These are phyloP conservation scores for Linnemannia hyalina DNA, from an alignment of 192 early-diverging fungal species.

Conservation along the genomic window DNA sequence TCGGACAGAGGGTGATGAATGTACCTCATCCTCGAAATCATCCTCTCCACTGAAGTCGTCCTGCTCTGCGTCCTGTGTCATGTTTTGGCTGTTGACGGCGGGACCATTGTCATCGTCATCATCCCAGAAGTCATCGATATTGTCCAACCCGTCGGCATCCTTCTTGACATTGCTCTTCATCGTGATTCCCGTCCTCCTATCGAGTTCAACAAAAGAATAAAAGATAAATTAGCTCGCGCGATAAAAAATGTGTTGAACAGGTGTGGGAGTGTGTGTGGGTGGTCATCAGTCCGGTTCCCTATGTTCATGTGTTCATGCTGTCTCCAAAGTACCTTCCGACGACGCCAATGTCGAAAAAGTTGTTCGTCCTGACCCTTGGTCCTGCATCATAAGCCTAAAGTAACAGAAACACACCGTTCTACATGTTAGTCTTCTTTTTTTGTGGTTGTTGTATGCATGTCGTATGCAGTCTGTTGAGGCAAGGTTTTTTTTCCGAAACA, in stretches of 20 bases:
- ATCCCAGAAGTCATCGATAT: constrained; percentile 56
- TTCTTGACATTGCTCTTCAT: constrained; percentile 49
- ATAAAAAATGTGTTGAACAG: neutral
- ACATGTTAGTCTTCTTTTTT: neutral
- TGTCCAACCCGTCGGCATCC: constrained; percentile 53
- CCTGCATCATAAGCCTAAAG: constrained; percentile 17
- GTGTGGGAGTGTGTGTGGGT: neutral
- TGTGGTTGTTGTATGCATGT: neutral
- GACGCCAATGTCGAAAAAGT: constrained; percentile 37
- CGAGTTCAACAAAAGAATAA: neutral
- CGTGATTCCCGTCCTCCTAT: constrained; percentile 49
- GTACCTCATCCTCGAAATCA: neutral
- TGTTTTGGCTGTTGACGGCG: neutral
- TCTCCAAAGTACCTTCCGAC: constrained; percentile 15
- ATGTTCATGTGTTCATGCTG: too few species aligned
- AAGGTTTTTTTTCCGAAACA: neutral
- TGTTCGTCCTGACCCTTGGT: constrained; percentile 1
- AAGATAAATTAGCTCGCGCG: neutral
- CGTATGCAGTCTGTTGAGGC: neutral
- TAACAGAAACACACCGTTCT: neutral
- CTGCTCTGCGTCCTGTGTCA: neutral
- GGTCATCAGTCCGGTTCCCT: neutral
- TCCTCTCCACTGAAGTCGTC: neutral
- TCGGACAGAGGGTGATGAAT: neutral
- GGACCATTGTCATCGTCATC: neutral